A percentile compares a stretch with the other conserved stretches of the same genome.
These are phyloP conservation scores for Blumeriella jaapii DNA, from an alignment of 2,329 filamentous ascomycete species.

Conservation along the genomic window DNA sequence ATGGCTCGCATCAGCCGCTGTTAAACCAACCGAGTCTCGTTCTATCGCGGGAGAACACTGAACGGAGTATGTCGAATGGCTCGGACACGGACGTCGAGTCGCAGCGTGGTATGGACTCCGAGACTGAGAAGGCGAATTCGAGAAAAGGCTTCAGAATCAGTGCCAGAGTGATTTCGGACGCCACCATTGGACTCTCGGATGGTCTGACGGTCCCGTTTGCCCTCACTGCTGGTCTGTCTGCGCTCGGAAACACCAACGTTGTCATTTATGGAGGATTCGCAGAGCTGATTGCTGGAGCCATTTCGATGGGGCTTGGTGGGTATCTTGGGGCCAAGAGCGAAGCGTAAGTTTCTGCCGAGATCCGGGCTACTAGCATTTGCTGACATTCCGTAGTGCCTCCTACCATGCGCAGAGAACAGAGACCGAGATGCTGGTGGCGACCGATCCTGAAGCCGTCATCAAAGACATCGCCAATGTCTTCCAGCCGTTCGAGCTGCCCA, in stretches of 20 bases:
- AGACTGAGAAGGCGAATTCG: conserved; percentile 14
- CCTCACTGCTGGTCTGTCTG: conserved; percentile 44
- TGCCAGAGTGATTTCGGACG: conserved; percentile 34
- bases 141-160: conserved; percentile 23
- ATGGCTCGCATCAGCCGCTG: conserved; percentile 14
- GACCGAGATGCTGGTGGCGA: conserved; percentile 19
- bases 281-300: conserved; percentile 48
- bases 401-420: conserved; percentile 23
- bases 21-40: conserved; percentile 3
- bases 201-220: conserved; percentile 54
- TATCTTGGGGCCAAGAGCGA: conserved; percentile 43
- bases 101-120: conserved; percentile 18
- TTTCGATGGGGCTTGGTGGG: conserved; percentile 51
- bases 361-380: conserved; percentile 1
- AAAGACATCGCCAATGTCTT: conserved; percentile 27
- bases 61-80: not conserved
- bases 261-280: conserved; percentile 48
- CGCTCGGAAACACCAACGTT: conserved; percentile 38
- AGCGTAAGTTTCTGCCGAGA: conserved; percentile 20
- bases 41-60: not conserved
- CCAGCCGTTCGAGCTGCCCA: conserved; percentile 25
- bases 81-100: conserved; percentile 20
- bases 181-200: conserved; percentile 50
- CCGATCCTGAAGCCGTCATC: conserved; percentile 20
- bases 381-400: conserved; percentile 23